phyloP scores from a whole-genome alignment of 164 flowering plant species.

The Umbellularia californica region DNA sequence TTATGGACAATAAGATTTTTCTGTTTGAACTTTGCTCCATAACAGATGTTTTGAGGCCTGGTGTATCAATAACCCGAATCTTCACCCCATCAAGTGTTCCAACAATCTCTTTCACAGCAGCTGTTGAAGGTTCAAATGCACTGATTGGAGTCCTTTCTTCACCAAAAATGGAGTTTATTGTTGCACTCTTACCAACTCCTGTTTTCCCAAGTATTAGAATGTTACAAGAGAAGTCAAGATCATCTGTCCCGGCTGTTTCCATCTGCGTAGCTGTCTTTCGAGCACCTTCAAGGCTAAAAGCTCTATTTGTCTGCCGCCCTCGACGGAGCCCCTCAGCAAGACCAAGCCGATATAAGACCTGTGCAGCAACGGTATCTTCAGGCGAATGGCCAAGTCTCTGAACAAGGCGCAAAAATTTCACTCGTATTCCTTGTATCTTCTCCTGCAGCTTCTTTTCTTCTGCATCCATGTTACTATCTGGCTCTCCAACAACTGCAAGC shows the following conservation, averaged over 20 bases:
- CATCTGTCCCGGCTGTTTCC: conserved; percentile 55
- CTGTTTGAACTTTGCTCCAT: conserved; percentile 67
- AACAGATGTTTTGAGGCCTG: conserved; percentile 69
- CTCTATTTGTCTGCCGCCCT: conserved; percentile 48
- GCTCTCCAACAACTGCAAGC: conserved; percentile 28
- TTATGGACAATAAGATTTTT: conserved; percentile 48
- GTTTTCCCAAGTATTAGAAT: conserved; percentile 78
- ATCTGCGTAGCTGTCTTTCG: conserved; percentile 57
- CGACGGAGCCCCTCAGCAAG: conserved; percentile 44
- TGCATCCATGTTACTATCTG: conserved; percentile 55
- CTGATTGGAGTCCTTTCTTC: conserved; percentile 55
- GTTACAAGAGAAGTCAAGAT: conserved; percentile 67
- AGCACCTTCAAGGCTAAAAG: conserved; percentile 63
- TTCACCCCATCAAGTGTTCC: conserved; percentile 73
- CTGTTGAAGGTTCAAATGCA: conserved; percentile 75
- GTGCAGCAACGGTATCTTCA: conserved; percentile 72
- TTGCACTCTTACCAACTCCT: conserved; percentile 99
- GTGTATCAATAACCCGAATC: conserved; percentile 73
- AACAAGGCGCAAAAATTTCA: conserved; percentile 80
- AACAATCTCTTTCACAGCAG: conserved; percentile 51
- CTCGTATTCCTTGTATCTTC: conserved; percentile 63
- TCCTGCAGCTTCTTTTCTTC: conserved; percentile 76
- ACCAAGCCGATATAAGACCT: conserved; percentile 73
- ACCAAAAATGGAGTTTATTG: conserved; percentile 85
- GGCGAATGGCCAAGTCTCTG: conserved; percentile 73